Evolutionary conservation across 176 grass and related monocot genomes (phyloP).

Genomic region (Hsuehochloa calcarea): DNA sequence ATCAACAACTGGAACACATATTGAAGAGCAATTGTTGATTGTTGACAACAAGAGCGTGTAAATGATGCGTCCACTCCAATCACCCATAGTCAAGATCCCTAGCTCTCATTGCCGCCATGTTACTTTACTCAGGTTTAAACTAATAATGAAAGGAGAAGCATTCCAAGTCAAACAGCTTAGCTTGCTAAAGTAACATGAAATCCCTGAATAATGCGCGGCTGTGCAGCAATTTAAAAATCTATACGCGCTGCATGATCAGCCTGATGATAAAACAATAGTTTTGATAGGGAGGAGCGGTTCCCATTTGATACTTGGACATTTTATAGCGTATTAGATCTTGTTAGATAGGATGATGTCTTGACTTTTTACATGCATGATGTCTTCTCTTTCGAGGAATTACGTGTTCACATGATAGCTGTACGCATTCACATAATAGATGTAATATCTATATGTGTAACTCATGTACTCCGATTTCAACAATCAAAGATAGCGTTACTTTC

Average conservation of each 20-base stretch:
- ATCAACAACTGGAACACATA: too few relatives aligned
- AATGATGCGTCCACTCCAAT: too few relatives aligned
- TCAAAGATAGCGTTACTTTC: too few relatives aligned
- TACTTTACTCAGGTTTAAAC: slow-evolving; percentile 4
- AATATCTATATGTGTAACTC: too few relatives aligned
- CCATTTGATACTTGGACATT: neutral
- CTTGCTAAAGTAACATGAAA: slow-evolving; percentile 25
- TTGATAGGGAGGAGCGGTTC: neutral
- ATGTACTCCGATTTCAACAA: too few relatives aligned
- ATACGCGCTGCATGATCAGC: neutral
- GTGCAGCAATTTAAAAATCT: neutral
- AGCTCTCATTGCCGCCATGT: slow-evolving; percentile 5
- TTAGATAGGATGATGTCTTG: too few relatives aligned
- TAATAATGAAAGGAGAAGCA: neutral
- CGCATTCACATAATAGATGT: too few relatives aligned
- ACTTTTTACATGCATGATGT: too few relatives aligned
- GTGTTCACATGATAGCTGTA: too few relatives aligned
- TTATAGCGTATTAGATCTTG: slow-evolving; percentile 3
- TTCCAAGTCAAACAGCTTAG: slow-evolving; percentile 26
- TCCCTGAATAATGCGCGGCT: neutral
- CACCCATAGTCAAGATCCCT: neutral
- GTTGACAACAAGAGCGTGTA: too few relatives aligned
- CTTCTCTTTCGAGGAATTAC: too few relatives aligned
- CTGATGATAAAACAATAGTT: neutral
- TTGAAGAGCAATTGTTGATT: too few relatives aligned